Evolutionary conservation across 805 yeast species (phyloP).

Genomic region (Starmerella khaoyaiensis): DNA sequence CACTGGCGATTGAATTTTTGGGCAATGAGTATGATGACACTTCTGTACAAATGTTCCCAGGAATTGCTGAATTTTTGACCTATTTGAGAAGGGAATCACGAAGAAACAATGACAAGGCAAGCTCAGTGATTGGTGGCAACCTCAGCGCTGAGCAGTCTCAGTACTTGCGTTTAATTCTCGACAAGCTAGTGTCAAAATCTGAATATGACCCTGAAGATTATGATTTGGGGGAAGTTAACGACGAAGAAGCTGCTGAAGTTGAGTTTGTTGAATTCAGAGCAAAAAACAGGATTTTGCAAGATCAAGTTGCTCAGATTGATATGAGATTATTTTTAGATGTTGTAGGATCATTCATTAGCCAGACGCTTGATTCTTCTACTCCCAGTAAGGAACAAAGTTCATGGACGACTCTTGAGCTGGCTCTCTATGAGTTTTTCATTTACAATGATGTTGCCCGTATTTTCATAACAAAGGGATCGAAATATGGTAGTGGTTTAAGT

Average conservation of each 20-base stretch:
- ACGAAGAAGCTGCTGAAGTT: conserved; percentile 20
- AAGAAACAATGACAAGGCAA: conserved; percentile 29
- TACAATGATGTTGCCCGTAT: conserved; percentile 49
- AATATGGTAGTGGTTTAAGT: conserved; percentile 13
- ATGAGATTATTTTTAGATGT: conserved; percentile 35
- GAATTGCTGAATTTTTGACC: conserved; percentile 59
- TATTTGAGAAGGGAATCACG: conserved; percentile 43
- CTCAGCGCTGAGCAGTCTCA: conserved; percentile 29
- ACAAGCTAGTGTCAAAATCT: conserved; percentile 63
- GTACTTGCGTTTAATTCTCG: conserved; percentile 37
- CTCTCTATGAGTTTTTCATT: conserved; percentile 66
- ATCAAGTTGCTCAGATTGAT: conserved; percentile 52
- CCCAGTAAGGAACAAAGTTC: conserved; percentile 4
- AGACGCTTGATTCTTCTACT: conserved; percentile 3
- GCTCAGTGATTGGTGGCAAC: conserved; percentile 21
- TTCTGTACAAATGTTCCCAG: conserved; percentile 68
- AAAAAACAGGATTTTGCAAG: conserved; percentile 68
- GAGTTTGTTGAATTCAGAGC: conserved; percentile 61
- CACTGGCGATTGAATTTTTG: conserved; percentile 56
- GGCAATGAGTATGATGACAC: conserved; percentile 82
- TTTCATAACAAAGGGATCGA: conserved; percentile 13
- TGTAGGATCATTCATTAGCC: conserved; percentile 8
- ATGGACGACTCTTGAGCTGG: conserved; percentile 81
- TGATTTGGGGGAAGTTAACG: conserved; percentile 29
- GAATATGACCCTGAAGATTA: conserved; percentile 66